Conservation (phyloP, 2,329 filamentous ascomycete species). For the Zymoseptoria pseudotritici region DNA sequence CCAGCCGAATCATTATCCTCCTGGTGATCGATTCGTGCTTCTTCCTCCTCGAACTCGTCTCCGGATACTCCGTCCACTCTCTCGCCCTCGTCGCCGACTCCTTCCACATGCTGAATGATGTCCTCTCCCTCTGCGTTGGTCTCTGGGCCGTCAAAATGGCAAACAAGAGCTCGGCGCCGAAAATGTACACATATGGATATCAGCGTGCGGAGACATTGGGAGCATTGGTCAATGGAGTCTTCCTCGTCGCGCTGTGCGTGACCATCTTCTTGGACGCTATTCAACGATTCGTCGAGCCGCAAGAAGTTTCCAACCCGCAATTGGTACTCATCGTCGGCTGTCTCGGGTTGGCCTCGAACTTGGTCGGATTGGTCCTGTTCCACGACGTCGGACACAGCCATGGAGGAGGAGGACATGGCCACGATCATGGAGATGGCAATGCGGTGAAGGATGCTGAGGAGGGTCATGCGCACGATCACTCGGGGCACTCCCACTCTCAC, state of each 20-base stretch:
- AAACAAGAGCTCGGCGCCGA: constrained; percentile 58
- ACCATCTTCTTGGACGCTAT: constrained; percentile 95
- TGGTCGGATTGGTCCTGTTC: constrained; percentile 81
- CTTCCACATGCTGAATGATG: constrained; percentile 99
- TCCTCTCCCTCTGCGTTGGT: constrained; percentile 85
- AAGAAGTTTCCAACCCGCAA: constrained; percentile 74
- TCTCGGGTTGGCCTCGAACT: constrained; percentile 77
- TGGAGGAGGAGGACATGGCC: constrained; percentile 47
- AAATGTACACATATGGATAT: constrained; percentile 95
- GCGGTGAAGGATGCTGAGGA: constrained; percentile 42
- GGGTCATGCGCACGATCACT: constrained; percentile 45
- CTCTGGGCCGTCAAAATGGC: constrained; percentile 92
- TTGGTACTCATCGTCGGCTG: constrained; percentile 86
- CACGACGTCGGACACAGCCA: constrained; percentile 88
- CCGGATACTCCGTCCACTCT: constrained; percentile 81
- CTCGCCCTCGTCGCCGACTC: constrained; percentile 92
- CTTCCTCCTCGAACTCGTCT: constrained; percentile 80
- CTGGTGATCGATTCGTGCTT: constrained; percentile 83
- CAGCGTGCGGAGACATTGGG: constrained; percentile 94
- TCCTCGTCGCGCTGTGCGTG: constrained; percentile 90
- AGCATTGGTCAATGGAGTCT: constrained; percentile 94
- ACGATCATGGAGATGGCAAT: constrained; percentile 29
- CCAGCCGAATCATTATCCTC: constrained; percentile 84
- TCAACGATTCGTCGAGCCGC: constrained; percentile 84
- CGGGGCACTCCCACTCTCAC: constrained; percentile 41